Percentiles rank a stretch among this genome's conserved stretches.
phyloP scores from a whole-genome alignment of 2,329 filamentous ascomycete genomes.

The Clarireedia homoeocarpa region DNA sequence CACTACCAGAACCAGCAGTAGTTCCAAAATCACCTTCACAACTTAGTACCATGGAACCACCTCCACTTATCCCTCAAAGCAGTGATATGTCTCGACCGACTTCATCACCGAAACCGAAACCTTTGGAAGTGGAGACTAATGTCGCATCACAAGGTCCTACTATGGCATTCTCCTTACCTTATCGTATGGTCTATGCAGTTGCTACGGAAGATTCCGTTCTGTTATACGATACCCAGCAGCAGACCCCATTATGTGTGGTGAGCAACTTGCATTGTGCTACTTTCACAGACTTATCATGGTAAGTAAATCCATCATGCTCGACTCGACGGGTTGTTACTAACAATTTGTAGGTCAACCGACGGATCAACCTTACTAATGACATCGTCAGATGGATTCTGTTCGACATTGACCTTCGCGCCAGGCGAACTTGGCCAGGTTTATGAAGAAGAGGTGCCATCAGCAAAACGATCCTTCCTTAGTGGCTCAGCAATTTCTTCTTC shows the following conservation, averaged over 20 bases:
- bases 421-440: slow-evolving; percentile 82
- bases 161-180: slow-evolving; percentile 75
- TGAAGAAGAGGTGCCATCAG: slow-evolving; percentile 53
- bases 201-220: slow-evolving; percentile 93
- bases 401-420: slow-evolving; percentile 72
- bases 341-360: slow-evolving; percentile 56
- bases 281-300: slow-evolving; percentile 95
- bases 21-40: slow-evolving; percentile 42
- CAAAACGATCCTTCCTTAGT: slow-evolving; percentile 35
- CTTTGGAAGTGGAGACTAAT: slow-evolving; percentile 37
- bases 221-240: slow-evolving; percentile 94
- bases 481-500: slow-evolving; percentile 40
- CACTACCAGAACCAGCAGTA: slow-evolving; percentile 74
- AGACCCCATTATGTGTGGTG: slow-evolving; percentile 85
- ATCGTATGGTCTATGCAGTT: slow-evolving; percentile 93
- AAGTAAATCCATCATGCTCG: slow-evolving; percentile 32
- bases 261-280: slow-evolving; percentile 97
- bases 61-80: slow-evolving; percentile 48
- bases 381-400: slow-evolving; percentile 98
- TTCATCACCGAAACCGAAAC: slow-evolving; percentile 34
- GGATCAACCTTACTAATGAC: slow-evolving; percentile 79
- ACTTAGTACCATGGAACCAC: slow-evolving; percentile 70
- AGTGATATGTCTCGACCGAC: slow-evolving; percentile 35
- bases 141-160: slow-evolving; percentile 50
- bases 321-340: slow-evolving; percentile 4